Evolutionary conservation across 2,329 filamentous ascomycete species (phyloP).

Genomic region (Chaetomiaceae sp.): DNA sequence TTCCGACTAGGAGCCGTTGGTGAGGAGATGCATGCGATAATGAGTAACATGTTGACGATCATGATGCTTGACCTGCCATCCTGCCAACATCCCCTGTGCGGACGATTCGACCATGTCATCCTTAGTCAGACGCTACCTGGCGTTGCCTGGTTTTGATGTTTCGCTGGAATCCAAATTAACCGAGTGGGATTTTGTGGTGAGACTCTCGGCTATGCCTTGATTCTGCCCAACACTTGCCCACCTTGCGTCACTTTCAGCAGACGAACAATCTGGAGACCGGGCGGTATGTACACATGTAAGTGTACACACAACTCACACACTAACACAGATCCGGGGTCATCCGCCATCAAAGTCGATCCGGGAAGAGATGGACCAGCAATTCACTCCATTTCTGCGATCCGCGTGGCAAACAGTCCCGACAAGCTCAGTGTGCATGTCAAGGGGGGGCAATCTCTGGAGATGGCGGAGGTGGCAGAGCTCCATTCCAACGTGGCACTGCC

Average conservation of each 20-base stretch:
- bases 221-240: not conserved
- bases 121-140: not conserved
- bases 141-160: no score
- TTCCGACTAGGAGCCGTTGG: conserved; percentile 17
- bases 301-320: no score
- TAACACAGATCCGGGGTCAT: no score
- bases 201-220: not conserved
- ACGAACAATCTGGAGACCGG: no score
- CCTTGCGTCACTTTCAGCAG: conserved; percentile 8
- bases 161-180: not conserved
- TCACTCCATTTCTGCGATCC: no score
- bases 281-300: no score
- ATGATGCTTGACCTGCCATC: not conserved
- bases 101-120: not conserved
- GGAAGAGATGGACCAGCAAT: no score
- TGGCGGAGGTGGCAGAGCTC: not conserved
- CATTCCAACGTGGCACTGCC: conserved; percentile 10
- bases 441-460: not conserved
- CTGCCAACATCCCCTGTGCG: not conserved
- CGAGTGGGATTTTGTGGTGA: not conserved
- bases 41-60: not conserved
- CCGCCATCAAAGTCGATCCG: no score
- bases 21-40: not conserved
- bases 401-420: conserved; percentile 1
- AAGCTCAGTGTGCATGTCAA: not conserved